Evolutionary conservation across 1,284 basidiomycete species (phyloP), one percentile per base, ranked within the genome.

Genomic region (Boletellus deceptivus): DNA sequence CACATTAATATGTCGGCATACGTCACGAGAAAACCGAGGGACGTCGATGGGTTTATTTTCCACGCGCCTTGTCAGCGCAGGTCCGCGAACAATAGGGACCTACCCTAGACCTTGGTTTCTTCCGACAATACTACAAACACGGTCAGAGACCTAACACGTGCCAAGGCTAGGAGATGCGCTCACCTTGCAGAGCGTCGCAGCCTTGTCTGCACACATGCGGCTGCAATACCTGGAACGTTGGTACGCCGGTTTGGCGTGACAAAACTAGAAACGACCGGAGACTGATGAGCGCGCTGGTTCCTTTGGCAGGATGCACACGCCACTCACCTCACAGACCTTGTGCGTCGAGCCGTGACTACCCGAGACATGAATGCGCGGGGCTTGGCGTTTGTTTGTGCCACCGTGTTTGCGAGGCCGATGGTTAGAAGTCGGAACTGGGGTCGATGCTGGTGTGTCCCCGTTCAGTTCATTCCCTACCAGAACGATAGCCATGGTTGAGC

Each of bases 161-260:
- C 39, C 5, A 17, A 10, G 18, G 10, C 16, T 1, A 0, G 1
- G 14, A 36, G 10, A 18, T 6, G 2, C 0, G 27, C 49, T n/a
- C 29, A 59, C 68, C 29, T 69, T 61, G 50, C 69, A 71, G 37
- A 50, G 53, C 43, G 48, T 52, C 20, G 58, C 55, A 33, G 75
- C 79, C 55, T 75, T 74, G 17, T 67, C 64, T n/a, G 78, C 79
- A 61, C 82, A 84, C 25, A 72, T 77, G 61, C 78, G 81, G 47
- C 80, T 79, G 60, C 82, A 84, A 52, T 76, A 83, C 1, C 71
- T 67, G 57, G 77, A 74, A 37, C 70, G 72, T 16, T 67, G 71
- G 51, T 73, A 74, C 52, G 73, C 75, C 7, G 80, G 79, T 56
- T 79, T 81, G 62, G 74, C 68, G 54, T 75, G 74, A 57, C 82